Percentiles rank a stretch among this genome's conserved stretches.
Conservation (phyloP, 768 basidiomycete genomes). For the Mycena kentingensis region DNA sequence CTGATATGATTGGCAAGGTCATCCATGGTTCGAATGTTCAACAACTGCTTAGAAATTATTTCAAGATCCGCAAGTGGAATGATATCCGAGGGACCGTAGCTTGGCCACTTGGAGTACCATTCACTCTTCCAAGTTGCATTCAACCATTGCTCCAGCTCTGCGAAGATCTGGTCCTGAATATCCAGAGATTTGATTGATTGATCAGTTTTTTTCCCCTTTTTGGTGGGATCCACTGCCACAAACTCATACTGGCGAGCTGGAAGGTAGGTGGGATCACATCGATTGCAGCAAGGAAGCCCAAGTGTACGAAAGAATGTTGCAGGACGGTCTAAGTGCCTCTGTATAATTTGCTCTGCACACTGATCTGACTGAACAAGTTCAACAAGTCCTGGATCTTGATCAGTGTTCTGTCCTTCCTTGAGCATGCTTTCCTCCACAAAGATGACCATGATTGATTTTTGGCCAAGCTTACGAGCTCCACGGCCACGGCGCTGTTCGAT, state of each 20-base stretch:
- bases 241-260: too few species aligned
- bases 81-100: constrained; percentile 15
- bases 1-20: neutral
- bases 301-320: neutral
- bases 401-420: neutral
- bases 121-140: neutral
- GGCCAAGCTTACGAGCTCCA: neutral
- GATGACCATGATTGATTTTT: constrained; percentile 1
- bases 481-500: constrained; percentile 17
- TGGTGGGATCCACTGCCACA: too few species aligned
- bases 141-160: neutral
- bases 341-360: constrained; percentile 13
- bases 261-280: constrained; percentile 20
- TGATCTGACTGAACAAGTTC: constrained; percentile 5
- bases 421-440: constrained; percentile 13
- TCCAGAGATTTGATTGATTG: too few species aligned
- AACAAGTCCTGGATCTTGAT: constrained; percentile 4
- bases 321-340: constrained; percentile 22
- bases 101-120: constrained; percentile 12
- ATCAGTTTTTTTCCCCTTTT: too few species aligned
- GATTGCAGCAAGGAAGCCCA: constrained; percentile 3
- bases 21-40: neutral
- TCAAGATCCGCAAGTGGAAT: constrained; percentile 10
- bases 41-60: neutral
- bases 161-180: constrained; percentile 1